These are phyloP conservation scores for Ramalina intermedia DNA, from an alignment of 495 filamentous ascomycete species.

Conservation along the genomic window DNA sequence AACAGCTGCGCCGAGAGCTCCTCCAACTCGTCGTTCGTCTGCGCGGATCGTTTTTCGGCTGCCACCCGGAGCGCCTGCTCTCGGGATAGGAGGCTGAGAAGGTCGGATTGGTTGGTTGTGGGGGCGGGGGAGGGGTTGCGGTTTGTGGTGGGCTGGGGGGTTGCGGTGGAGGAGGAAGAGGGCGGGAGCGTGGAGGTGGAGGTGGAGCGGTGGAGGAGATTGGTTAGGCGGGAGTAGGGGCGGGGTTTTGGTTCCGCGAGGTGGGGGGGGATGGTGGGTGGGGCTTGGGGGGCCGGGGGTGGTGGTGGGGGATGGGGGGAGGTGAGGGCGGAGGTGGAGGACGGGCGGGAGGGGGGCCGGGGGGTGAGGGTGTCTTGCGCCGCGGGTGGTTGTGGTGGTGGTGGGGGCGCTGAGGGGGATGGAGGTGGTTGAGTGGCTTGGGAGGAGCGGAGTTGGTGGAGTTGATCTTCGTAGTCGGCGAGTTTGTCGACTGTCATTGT, in stretches of 20 bases:
- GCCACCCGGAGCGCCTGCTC: constrained; percentile 57
- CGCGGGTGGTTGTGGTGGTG: constrained; percentile 18
- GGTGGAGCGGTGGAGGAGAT: constrained; percentile 23
- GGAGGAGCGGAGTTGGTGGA: constrained; percentile 45
- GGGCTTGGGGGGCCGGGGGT: constrained; percentile 10
- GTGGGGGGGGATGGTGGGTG: constrained; percentile 24
- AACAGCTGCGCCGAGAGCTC: constrained; percentile 79
- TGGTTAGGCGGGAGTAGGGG: constrained; percentile 9
- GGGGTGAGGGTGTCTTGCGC: constrained; percentile 37
- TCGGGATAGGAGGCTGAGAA: constrained; percentile 52
- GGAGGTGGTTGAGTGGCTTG: constrained; percentile 14
- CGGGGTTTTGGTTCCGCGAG: constrained; percentile 21
- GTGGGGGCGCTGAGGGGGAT: constrained; percentile 17
- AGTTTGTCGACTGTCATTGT: constrained; percentile 48
- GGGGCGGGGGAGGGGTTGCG: constrained; percentile 49
- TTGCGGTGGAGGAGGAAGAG: constrained; percentile 21
- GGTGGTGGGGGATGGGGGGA: constrained; percentile 6
- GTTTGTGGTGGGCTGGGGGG: no score
- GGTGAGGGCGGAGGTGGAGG: constrained; percentile 29
- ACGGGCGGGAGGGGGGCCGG: constrained; percentile 13
- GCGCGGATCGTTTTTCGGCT: constrained; percentile 59
- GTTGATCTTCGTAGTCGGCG: constrained; percentile 90
- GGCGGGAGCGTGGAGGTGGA: constrained; percentile 41
- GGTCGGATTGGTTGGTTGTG: constrained; percentile 29
- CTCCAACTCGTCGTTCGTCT: constrained; percentile 69